phyloP scores from a whole-genome alignment of 148 eudicot species.

The Amaranthus hypochondriacus region DNA sequence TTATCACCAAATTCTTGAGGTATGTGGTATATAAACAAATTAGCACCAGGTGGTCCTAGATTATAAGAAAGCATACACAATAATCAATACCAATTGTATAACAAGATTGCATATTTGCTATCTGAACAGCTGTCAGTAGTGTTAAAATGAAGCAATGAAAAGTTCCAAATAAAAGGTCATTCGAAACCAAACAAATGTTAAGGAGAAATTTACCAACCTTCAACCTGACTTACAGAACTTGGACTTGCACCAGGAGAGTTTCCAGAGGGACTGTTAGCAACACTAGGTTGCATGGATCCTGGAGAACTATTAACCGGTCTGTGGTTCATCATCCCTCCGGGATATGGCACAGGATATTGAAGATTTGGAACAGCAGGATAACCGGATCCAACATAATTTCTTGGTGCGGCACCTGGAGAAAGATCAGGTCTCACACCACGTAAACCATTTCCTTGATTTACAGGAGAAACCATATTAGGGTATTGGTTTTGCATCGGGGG shows the following conservation, averaged over 20 bases:
- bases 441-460: conserved; percentile 59
- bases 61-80: not conserved
- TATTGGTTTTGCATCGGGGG: conserved; percentile 76
- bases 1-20: conserved; percentile 95
- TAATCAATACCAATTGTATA: not conserved
- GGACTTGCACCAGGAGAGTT: conserved; percentile 64
- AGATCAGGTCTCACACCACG: conserved; percentile 61
- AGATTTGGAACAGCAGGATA: conserved; percentile 57
- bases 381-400: conserved; percentile 64
- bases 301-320: conserved; percentile 58
- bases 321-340: conserved; percentile 58
- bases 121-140: too few relatives aligned
- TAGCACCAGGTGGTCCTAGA: conserved; percentile 94
- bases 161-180: not conserved
- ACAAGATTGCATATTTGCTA: not conserved
- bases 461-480: conserved; percentile 42
- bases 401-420: conserved; percentile 54
- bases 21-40: conserved; percentile 92
- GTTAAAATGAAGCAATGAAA: not conserved
- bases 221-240: conserved; percentile 62
- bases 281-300: conserved; percentile 46
- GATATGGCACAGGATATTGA: conserved; percentile 62
- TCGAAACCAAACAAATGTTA: not conserved
- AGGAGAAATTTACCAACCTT: conserved; percentile 46
- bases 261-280: conserved; percentile 53